Conservation (phyloP, 148 eudicot species). For the Rhododendron ovatum region DNA sequence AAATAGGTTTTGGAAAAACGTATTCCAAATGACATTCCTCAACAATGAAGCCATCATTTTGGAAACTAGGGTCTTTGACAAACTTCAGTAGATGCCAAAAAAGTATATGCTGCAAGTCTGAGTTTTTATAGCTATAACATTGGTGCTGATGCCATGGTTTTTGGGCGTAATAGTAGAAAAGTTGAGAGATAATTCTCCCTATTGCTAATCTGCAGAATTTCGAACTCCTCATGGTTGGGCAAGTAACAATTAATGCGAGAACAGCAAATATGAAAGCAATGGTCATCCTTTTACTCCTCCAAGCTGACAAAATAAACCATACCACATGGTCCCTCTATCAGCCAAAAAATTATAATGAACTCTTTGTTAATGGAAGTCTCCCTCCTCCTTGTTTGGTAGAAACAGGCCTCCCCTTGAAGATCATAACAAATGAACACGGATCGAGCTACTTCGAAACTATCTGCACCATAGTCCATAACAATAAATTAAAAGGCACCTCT, state of each 20-base stretch:
- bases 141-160: neutral
- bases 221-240: neutral
- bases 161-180: neutral
- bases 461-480: neutral
- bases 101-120: neutral
- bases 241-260: neutral
- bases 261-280: neutral
- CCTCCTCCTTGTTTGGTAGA: neutral
- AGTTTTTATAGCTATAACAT: neutral
- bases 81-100: neutral
- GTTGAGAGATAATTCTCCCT: neutral
- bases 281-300: neutral
- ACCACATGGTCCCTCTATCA: neutral
- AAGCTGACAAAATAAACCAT: neutral
- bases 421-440: neutral
- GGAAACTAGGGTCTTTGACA: neutral
- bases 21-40: neutral
- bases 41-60: neutral
- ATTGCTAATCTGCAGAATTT: neutral
- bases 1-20: neutral
- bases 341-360: neutral
- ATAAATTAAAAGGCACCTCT: neutral
- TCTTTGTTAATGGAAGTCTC: neutral
- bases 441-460: neutral
- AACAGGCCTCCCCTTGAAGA: neutral